Evolutionary conservation across 2,329 filamentous ascomycete genomes (phyloP), one percentile per base, ranked within the genome.

Genomic region (Diaporthe velutina): DNA sequence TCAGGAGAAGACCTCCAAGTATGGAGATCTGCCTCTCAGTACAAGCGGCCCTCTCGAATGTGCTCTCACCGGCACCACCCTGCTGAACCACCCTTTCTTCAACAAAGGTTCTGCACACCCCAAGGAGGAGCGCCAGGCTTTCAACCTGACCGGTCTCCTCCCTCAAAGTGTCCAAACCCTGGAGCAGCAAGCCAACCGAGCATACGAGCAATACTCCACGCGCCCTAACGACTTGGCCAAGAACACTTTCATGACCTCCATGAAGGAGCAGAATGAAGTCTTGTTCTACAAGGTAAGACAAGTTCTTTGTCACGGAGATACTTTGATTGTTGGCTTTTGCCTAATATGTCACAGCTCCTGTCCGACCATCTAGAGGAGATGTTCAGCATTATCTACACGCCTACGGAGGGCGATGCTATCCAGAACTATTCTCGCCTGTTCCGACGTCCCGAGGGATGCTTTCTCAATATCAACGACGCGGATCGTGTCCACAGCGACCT

Each of bases 371-470:
- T 98, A 28, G 92, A 94, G 77, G 95, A 98, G 80, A 97, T 98
- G 94, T 96, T 97, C 80, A 91, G 93, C 54, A 86, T 98, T n/a
- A 94, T 98, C 38, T 98, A 98, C 80, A 98, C 95, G 0, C 95
- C 95, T 0, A 98, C 95, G 0, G 95, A 98, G 83, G 95, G 94
- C 12, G 94, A 97, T 54, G 95, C 95, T 0, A 98, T 98, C 68
- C 91, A 94, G 78, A 94, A 96, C 77, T 98, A 94, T 80, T 97
- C 94, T 0, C 86, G 92, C 0, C 82, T 97, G 0, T 98, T 98
- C 80, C 86, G 95, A 15, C 87, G 90, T 25, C 94, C 95, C 0
- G 93, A 96, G 78, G 95, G 95, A 0, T 95, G 94, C 78, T 97
- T 95, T 77, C 83, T 97, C 68, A 95, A 93, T 78, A 93, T 97